Percentiles rank a stretch among this genome's conserved stretches.
These are phyloP conservation scores for Hirsutella minnesotensis DNA, from an alignment of 2,329 filamentous ascomycete species.

Conservation along the genomic window DNA sequence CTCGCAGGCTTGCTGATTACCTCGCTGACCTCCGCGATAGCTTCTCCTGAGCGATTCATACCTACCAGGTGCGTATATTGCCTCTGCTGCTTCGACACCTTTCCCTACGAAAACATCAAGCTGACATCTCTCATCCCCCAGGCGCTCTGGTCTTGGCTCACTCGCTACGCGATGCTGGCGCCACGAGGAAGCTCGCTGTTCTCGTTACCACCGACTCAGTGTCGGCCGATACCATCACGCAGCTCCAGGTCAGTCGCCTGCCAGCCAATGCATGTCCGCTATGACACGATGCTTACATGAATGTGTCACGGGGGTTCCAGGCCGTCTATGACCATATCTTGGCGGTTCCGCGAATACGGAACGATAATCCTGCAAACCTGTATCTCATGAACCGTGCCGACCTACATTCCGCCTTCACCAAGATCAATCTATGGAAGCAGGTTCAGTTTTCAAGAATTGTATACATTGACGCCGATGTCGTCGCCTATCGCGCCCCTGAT, in stretches of 20 bases:
- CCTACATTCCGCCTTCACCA: conserved; percentile 87
- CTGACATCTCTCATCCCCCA: conserved; percentile 27
- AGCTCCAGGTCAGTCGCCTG: conserved; percentile 54
- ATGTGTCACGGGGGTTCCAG: conserved; percentile 26
- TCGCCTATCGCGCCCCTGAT: conserved; percentile 82
- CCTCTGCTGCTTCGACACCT: neutral
- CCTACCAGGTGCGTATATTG: conserved; percentile 60
- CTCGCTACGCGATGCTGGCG: conserved; percentile 83
- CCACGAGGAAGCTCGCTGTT: conserved; percentile 73
- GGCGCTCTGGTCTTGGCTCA: conserved; percentile 89
- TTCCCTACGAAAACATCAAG: neutral
- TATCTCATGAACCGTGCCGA: conserved; percentile 86
- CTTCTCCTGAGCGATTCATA: conserved; percentile 88
- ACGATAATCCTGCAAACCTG: conserved; percentile 67
- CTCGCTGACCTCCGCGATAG: conserved; percentile 36
- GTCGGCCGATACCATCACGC: conserved; percentile 59
- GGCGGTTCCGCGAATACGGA: conserved; percentile 69
- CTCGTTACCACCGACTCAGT: conserved; percentile 74
- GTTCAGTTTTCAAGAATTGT: conserved; percentile 85
- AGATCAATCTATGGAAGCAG: conserved; percentile 89
- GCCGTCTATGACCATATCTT: conserved; percentile 81
- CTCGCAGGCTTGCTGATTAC: conserved; percentile 3
- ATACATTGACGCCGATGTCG: conserved; percentile 87
- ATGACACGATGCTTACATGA: neutral
- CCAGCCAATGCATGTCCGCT: neutral